Evolutionary conservation across 805 yeast species (phyloP).

Genomic region (Ogataea corticis): DNA sequence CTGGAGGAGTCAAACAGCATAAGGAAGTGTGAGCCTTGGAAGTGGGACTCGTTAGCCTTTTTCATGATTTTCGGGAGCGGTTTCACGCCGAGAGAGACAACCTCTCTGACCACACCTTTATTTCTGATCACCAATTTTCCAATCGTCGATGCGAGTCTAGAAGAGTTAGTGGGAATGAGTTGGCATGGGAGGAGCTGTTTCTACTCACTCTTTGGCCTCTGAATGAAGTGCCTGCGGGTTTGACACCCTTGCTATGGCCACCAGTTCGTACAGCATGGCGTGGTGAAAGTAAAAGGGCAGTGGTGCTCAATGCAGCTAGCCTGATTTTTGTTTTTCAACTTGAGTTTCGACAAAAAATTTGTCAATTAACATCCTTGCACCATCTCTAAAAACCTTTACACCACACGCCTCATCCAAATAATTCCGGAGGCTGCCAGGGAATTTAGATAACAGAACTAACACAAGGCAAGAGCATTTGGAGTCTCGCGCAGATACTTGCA

Average conservation of each 20-base stretch:
- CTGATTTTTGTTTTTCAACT: background rate
- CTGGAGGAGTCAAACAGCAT: conserved; percentile 86
- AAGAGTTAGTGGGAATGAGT: background rate
- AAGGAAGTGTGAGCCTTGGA: conserved; percentile 85
- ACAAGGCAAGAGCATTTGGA: background rate
- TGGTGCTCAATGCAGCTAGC: background rate
- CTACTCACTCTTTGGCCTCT: conserved; percentile 60
- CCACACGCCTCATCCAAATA: background rate
- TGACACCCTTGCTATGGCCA: conserved; percentile 83
- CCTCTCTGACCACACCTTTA: conserved; percentile 90
- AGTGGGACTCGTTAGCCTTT: conserved; percentile 85
- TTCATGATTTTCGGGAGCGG: conserved; percentile 79
- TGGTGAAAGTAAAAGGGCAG: background rate
- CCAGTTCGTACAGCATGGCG: conserved; percentile 81
- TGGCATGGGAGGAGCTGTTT: background rate
- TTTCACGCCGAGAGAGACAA: conserved; percentile 75
- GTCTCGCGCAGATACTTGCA: background rate
- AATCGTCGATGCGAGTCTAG: conserved; percentile 48
- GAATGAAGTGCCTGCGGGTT: conserved; percentile 51
- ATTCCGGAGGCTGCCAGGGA: conserved; percentile 3
- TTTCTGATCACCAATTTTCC: conserved; percentile 82
- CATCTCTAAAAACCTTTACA: background rate
- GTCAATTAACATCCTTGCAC: conserved; percentile 4
- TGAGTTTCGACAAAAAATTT: background rate
- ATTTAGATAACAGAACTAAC: background rate